Evolutionary conservation across 23 red algal genomes (phyloP).

Genomic region (Gracilaria vermiculophylla): DNA sequence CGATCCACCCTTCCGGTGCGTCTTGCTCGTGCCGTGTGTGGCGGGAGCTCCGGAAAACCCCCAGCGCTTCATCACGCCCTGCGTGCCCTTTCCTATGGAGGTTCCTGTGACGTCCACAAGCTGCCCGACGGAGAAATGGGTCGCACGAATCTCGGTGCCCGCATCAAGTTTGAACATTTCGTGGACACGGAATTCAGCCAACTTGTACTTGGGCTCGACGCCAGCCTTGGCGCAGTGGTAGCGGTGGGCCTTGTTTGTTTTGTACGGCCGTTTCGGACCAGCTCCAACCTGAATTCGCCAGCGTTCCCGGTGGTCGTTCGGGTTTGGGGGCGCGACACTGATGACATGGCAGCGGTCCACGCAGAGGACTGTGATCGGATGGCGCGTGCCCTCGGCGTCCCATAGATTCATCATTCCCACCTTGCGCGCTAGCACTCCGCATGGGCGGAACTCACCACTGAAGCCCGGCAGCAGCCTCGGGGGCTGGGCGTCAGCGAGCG

Average conservation of each 20-base stretch:
- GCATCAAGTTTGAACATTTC: slow-evolving; percentile 64
- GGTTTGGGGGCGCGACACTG: slow-evolving; percentile 52
- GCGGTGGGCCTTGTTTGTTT: slow-evolving; percentile 78
- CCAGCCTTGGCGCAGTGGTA: slow-evolving; percentile 97
- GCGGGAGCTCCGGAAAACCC: slow-evolving; percentile 84
- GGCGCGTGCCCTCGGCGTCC: slow-evolving; percentile 67
- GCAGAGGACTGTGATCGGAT: slow-evolving; percentile 82
- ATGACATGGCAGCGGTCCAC: slow-evolving; percentile 91
- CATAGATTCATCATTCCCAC: slow-evolving; percentile 94
- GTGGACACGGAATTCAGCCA: slow-evolving; percentile 83
- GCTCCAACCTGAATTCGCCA: slow-evolving; percentile 87
- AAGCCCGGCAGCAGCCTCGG: neutral
- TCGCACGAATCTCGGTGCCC: slow-evolving; percentile 75
- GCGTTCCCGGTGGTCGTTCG: slow-evolving; percentile 50
- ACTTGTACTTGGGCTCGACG: slow-evolving; percentile 89
- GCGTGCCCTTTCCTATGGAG: slow-evolving; percentile 95
- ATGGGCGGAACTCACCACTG: slow-evolving; percentile 53
- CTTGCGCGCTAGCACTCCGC: slow-evolving; percentile 86
- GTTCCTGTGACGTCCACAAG: slow-evolving; percentile 89
- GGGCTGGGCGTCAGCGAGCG: neutral
- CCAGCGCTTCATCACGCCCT: slow-evolving; percentile 96
- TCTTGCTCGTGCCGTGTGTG: slow-evolving; percentile 83
- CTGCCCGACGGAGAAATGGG: slow-evolving; percentile 86
- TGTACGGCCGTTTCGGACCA: slow-evolving; percentile 86
- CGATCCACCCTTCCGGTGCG: slow-evolving; percentile 79